Evolutionary conservation across 2,329 filamentous ascomycete genomes (phyloP).

Genomic region (Hymenoscyphus fraxineus): DNA sequence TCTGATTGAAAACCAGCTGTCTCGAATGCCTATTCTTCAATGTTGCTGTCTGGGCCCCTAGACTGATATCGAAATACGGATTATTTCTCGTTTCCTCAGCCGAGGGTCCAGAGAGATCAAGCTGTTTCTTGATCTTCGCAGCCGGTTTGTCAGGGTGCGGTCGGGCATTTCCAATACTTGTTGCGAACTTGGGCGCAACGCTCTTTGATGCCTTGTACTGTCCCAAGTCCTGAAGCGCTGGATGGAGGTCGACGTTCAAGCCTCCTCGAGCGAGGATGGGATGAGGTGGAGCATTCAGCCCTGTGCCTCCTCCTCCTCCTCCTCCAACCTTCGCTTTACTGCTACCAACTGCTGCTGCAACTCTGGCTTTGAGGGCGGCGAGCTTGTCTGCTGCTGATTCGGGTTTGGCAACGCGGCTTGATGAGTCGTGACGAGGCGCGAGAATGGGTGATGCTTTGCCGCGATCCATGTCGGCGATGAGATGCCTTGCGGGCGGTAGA

Average conservation of each 20-base stretch:
- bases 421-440: conserved; percentile 53
- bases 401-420: conserved; percentile 52
- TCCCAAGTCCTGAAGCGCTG: conserved; percentile 61
- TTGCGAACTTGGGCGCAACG: conserved; percentile 37
- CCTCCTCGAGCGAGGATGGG: conserved; percentile 39
- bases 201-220: conserved; percentile 43
- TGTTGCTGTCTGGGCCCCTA: conserved; percentile 54
- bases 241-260: conserved; percentile 46
- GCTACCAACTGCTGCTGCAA: conserved; percentile 67
- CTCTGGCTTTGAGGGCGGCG: conserved; percentile 74
- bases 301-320: conserved; percentile 14
- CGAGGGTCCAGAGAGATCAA: conserved; percentile 55
- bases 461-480: conserved; percentile 47
- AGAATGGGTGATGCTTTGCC: conserved; percentile 47
- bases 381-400: conserved; percentile 61
- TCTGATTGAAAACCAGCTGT: conserved; percentile 84
- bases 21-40: conserved; percentile 66
- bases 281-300: conserved; percentile 41
- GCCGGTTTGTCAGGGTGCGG: conserved; percentile 39
- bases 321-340: conserved; percentile 40
- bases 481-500: neutral
- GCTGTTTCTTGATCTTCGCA: conserved; percentile 45
- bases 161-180: conserved; percentile 39
- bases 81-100: conserved; percentile 62
- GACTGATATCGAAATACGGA: conserved; percentile 75